Evolutionary conservation across 2,329 filamentous ascomycete genomes (phyloP), one percentile per base, ranked within the genome.

Genomic region (Phaeosphaeria sp.): DNA sequence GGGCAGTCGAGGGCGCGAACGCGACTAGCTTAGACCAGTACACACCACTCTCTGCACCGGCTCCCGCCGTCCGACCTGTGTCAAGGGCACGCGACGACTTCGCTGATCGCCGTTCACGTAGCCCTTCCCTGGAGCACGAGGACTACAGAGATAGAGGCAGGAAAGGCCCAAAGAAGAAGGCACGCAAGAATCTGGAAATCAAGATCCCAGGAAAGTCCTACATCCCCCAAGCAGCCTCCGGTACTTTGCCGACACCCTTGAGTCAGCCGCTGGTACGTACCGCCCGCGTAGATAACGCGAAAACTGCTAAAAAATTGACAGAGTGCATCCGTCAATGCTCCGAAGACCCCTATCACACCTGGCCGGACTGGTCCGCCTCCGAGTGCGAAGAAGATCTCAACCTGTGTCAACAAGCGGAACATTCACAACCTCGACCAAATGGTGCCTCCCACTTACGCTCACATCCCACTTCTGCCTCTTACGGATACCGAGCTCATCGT

Each of bases 401-500:
- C 61, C 0, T 55, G 59, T 0, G 50, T 64, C 25, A 53, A 46
- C 45, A 73, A 72, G 57, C 61, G 47, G 3, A 53, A 59, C 6
- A 58, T 56, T 2, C 68, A 74, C 49, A 63, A 71, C 24, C 49
- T 73, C 0, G 56, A 56, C 11, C 60, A 59, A 3, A 53, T 57
- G 1, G 46, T 75, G 15, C 64, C 69, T 0, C 64, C 68, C 1
- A 11, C 49, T 0, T 53, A 56, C 6, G 57, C 63, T 0, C 51
- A 59, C 2, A 51, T 76, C 0, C 73, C 73, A 0, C 8, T 53
- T 0, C 30, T 76, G 0, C 72, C 72, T 0, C 55, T 76, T 0
- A 76, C 71, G 0, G 71, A 76, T 21, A 60, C 49, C 0, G 73
- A 76, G 22, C 15, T 76, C 0, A 64, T 74, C 2, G 68, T 75